Percentiles rank a stretch among this genome's conserved stretches.
Conservation (phyloP, 129 eudicot genomes). For the Mikania micrantha region DNA sequence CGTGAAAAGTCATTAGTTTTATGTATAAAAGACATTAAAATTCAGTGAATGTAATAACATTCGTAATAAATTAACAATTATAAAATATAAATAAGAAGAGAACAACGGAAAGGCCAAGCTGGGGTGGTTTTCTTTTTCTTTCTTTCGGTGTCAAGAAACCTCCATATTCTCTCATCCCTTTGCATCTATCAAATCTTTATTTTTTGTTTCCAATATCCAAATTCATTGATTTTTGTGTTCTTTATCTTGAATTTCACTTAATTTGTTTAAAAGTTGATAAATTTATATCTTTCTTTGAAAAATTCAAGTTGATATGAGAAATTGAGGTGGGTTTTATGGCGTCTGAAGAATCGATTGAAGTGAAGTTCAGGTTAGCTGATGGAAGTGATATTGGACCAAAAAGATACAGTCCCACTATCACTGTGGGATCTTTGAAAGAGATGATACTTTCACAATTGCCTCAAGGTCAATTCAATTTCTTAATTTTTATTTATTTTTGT, state of each 20-base stretch:
- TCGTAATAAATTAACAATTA: not conserved
- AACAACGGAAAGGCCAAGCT: conserved; percentile 23
- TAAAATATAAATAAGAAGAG: conserved; percentile 15
- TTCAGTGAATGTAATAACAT: not conserved
- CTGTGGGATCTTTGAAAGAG: conserved; percentile 61
- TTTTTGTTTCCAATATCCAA: not conserved
- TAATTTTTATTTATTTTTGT: not conserved
- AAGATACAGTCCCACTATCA: conserved; percentile 40
- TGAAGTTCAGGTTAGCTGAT: conserved; percentile 67
- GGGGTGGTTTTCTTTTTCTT: conserved; percentile 20
- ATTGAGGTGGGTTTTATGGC: conserved; percentile 35
- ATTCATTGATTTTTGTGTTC: conserved; percentile 8
- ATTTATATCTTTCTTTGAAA: not conserved
- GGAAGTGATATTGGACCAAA: conserved; percentile 70
- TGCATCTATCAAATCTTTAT: conserved; percentile 1
- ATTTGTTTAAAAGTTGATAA: not conserved
- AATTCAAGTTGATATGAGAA: conserved; percentile 19
- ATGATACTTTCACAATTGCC: conserved; percentile 67
- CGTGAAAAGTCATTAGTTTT: too few species aligned
- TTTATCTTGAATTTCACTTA: conserved; percentile 24
- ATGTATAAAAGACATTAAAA: not conserved
- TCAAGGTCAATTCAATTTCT: conserved; percentile 37
- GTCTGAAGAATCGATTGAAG: conserved; percentile 46
- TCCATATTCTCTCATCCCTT: conserved; percentile 23
- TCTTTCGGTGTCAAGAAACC: conserved; percentile 34